Evolutionary conservation across 2,329 filamentous ascomycete species (phyloP), one percentile per base, ranked within the genome.

Genomic region (Gliomastix tumulicola): DNA sequence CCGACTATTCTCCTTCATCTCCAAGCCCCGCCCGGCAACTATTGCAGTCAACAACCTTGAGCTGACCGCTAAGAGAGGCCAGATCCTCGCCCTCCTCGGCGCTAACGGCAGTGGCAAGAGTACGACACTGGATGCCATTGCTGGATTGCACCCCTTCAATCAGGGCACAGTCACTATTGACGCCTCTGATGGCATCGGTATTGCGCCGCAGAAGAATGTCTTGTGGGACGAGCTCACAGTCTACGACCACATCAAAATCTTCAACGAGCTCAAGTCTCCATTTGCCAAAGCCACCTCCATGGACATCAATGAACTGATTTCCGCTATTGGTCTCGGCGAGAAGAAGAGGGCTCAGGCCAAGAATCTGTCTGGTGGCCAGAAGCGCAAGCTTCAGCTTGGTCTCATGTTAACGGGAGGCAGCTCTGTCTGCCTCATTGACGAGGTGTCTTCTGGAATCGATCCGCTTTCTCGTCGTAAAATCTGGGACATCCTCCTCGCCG

Each of bases 371-470:
- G 84, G 84, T 10, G 84, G 84, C 2, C 84, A 87, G 57, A 88
- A 87, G 59, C 66, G 84, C 32, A 88, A 88, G 51, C 65, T 87
- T 7, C 84, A 88, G 53, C 65, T 88, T 5, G 82, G 82, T 2
- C 83, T 87, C 68, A 87, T 87, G 82, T 77, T 88, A 42, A 84
- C 81, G 3, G 84, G 84, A 34, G 83, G 81, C 7, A 84, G 79
- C 32, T 72, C 71, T 15, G 71, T 88, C 4, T 88, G 84, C 53
- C 80, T 82, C 47, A 72, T 87, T 11, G 84, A 88, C 44, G 84
- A 88, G 53, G 82, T 87, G 6, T 82, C 77, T 8, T 83, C 77
- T 32, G 84, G 84, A 8, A 63, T 88, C 9, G 84, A 88, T 54
- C 82, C 84, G 1, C 60, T 88, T 0, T 83, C 79, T 8, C 66